Base-by-base conservation (phyloP, 495 filamentous ascomycete species). In the Lasiosphaeris hirsuta region DNA sequence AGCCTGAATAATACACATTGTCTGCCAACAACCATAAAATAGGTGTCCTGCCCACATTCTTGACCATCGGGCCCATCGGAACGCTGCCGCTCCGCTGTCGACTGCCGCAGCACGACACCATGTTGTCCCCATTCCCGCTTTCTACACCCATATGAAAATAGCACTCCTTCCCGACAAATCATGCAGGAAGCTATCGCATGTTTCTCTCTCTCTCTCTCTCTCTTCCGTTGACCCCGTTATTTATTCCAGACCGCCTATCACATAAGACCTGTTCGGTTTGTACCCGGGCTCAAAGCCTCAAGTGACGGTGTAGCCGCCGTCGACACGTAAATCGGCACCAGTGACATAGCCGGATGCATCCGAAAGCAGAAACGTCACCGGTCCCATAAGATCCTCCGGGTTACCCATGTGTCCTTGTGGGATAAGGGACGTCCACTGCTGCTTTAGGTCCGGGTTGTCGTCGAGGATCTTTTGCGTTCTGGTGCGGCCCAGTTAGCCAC, bases 391-490 rank as follows among this genome's bases (percentile, higher is more conserved):
- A 63, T 97, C 94, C 67, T 88, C 86, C 0, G 93, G 94, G 4
- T 87, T 81, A 13, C 93, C 93, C 92, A 97, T 96, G 70, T 89
- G 89, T 14, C 91, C 93, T 67, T 86, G 83, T 0, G 93, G 93
- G 54, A 96, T 97, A 34, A 95, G 80, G 8, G 89, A 91, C 0
- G 84, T 95, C 93, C 93, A 97, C 65, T 93, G 81, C 55, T 84
- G 77, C 69, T 88, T 86, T 11, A 97, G 81, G 19, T 95, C 89
- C 40, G 90, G 92, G 60, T 95, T 96, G 48, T 96, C 89, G 54
- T 96, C 87, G 35, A 97, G 81, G 61, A 97, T 96, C 74, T 95
- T 96, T 74, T 92, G 85, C 15, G 93, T 97, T 38, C 91, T 95
- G 59, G 61, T 49, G 49, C 43, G 34, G 17, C 33, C 23, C 23